These are phyloP conservation scores for Porcisia hertigi DNA, from an alignment of 208 protist genomes.

Conservation along the genomic window DNA sequence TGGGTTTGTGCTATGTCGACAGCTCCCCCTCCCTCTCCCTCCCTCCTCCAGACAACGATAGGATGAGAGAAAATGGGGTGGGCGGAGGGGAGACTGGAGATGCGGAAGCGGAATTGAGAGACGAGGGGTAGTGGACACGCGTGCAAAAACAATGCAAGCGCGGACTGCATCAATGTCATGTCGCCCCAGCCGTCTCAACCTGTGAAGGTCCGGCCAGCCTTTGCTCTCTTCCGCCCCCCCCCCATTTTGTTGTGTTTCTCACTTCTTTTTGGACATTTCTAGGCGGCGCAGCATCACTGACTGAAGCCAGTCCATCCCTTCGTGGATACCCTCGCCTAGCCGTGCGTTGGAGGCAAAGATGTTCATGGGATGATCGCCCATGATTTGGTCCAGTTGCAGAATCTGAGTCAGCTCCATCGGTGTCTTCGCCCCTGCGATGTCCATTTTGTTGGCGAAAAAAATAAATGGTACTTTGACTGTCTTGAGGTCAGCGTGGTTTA, in stretches of 20 bases:
- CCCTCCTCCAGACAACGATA: background rate
- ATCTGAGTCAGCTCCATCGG: conserved; percentile 79
- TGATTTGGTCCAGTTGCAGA: conserved; percentile 66
- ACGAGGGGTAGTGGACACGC: background rate
- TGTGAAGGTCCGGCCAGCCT: background rate
- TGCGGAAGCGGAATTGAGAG: background rate
- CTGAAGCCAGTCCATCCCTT: conserved; percentile 81
- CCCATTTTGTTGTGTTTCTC: background rate
- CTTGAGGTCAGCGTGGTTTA: conserved; percentile 62
- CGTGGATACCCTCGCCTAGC: conserved; percentile 58
- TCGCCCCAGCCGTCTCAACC: background rate
- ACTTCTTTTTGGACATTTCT: conserved; percentile 39
- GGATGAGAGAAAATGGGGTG: background rate
- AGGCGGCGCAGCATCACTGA: conserved; percentile 41
- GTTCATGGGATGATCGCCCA: conserved; percentile 80
- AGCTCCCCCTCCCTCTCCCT: background rate
- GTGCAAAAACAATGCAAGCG: background rate
- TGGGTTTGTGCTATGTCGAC: background rate
- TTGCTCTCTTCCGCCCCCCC: background rate
- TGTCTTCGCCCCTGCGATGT: conserved; percentile 82
- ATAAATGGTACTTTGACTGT: conserved; percentile 59
- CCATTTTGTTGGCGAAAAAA: conserved; percentile 94
- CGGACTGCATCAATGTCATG: background rate
- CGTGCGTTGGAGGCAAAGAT: conserved; percentile 84
- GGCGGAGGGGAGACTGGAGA: too few relatives aligned